phyloP scores from a whole-genome alignment of 495 filamentous ascomycete species.

The Evernia prunastri region DNA sequence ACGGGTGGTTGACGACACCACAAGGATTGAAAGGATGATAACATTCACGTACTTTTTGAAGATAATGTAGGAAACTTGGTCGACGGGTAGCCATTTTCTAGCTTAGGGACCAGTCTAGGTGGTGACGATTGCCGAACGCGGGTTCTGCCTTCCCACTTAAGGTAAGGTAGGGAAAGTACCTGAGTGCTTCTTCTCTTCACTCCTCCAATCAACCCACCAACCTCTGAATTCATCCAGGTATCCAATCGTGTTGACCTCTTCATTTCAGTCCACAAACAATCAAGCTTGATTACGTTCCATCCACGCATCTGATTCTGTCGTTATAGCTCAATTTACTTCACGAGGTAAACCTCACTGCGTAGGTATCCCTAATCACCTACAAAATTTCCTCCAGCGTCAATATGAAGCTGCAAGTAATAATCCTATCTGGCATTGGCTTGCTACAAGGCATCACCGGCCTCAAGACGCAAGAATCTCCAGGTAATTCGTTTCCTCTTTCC shows the following conservation, averaged over 20 bases:
- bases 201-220: neutral
- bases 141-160: slow-evolving; percentile 15
- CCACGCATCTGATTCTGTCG: neutral
- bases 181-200: neutral
- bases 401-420: slow-evolving; percentile 11
- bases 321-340: neutral
- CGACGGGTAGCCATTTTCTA: neutral
- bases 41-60: neutral
- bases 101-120: too few relatives aligned
- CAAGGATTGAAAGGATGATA: neutral
- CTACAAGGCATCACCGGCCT: slow-evolving; percentile 4
- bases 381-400: slow-evolving; percentile 1
- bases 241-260: neutral
- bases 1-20: neutral
- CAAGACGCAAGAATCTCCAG: slow-evolving; percentile 1
- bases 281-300: neutral
- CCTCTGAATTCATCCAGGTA: neutral
- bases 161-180: neutral
- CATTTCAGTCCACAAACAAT: neutral
- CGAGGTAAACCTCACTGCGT: neutral
- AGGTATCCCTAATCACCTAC: neutral
- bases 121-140: neutral
- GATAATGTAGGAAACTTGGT: neutral
- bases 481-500: neutral
- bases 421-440: slow-evolving; percentile 9